These are phyloP conservation scores for Hymenoscyphus salicellus DNA, from an alignment of 2,329 filamentous ascomycete species.

Conservation along the genomic window DNA sequence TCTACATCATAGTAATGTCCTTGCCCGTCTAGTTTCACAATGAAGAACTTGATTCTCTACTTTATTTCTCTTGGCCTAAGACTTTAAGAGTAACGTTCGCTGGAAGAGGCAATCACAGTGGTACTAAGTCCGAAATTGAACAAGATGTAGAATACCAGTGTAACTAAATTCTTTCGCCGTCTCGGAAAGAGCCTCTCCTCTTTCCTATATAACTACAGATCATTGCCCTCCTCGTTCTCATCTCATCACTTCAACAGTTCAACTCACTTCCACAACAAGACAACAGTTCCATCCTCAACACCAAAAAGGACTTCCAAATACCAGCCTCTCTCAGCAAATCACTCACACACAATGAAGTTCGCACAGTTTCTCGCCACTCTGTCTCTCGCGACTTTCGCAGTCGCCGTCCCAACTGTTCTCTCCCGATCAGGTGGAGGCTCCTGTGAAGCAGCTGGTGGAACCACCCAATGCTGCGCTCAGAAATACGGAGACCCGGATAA, in stretches of 20 bases:
- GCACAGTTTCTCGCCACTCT: slow-evolving; percentile 22
- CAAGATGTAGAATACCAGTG: no score
- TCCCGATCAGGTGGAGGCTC: neutral
- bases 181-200: neutral
- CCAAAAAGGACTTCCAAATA: no score
- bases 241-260: neutral
- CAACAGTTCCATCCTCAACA: neutral
- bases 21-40: neutral
- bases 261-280: neutral
- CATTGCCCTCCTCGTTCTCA: neutral
- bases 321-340: no score
- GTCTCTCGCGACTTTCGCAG: slow-evolving; percentile 23
- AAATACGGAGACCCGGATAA: neutral
- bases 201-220: neutral
- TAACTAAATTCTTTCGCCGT: no score
- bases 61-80: neutral
- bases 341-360: slow-evolving; percentile 31
- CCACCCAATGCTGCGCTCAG: neutral
- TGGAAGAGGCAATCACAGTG: neutral
- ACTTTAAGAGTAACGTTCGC: neutral
- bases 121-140: neutral
- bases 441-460: neutral
- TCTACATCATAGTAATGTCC: neutral
- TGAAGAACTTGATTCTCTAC: neutral
- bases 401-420: slow-evolving; percentile 23